Evolutionary conservation across 1,284 basidiomycete species (phyloP), one percentile per base, ranked within the genome.

Genomic region (Melampsora abietis-canadensis): DNA sequence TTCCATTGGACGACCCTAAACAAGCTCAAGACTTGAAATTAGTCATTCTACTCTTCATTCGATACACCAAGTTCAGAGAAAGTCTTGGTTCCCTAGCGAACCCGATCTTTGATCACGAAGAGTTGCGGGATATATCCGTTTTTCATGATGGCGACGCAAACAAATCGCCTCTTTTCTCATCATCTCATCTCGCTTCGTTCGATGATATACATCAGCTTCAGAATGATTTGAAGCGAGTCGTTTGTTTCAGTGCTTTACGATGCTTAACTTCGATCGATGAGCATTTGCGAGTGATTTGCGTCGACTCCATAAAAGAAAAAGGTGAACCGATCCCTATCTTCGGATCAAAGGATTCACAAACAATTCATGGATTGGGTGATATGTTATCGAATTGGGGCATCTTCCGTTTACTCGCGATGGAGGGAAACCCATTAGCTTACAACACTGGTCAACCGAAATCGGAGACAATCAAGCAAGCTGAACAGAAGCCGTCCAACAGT

Each of bases 351-450:
- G 54, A 57, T 15, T 57, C 54, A 14, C 54, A 21, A 27, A 57
- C 54, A 57, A 57, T 57, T 10, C 54, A 57, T 57, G 54, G 15
- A 57, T 57, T 57, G 54, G 54, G 54, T 57, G 54, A 57, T 21
- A 57, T 57, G 54, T 17, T 57, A 24, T 57, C 54, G 15, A 57
- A 57, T 21, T 57, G 54, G 54, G 54, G 54, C 21, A 57, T 57
- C 27, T 57, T 27, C 21, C 54, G 15, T 57, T 24, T 57, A 30
- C 27, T 57, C 2, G 54, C 54, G 12, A 57, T 57, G 21, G 54
- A 57, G 21, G 21, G 54, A 57, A 30, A 57, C 19, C 21, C 54
- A 21, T 57, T 57, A 21, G 27, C 54, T 12, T 57, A 14, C 17
- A 27, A 21, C 54, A 57, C 21, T 12, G 27, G 54, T 24, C 54